Evolutionary conservation across 202 grass and related monocot species (phyloP).

Genomic region (Miscanthus sacchariflorus): DNA sequence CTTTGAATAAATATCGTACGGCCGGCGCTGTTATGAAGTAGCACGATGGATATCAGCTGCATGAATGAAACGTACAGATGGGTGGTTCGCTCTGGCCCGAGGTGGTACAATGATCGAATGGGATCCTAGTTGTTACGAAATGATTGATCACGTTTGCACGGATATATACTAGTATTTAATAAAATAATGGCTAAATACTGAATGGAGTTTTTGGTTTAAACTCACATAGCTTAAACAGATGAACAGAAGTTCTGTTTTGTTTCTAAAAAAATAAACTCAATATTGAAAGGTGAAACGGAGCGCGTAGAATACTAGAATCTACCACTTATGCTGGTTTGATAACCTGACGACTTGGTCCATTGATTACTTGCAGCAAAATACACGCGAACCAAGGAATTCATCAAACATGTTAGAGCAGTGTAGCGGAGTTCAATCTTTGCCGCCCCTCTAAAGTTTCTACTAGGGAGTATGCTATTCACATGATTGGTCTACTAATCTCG

Average conservation of each 20-base stretch:
- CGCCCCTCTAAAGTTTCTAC: neutral
- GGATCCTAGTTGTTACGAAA: conserved; percentile 4
- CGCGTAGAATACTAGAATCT: no score
- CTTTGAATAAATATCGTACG: neutral
- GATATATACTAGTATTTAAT: neutral
- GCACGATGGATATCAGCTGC: neutral
- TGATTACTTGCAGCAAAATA: no score
- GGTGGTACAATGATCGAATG: conserved; percentile 7
- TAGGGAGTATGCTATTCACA: no score
- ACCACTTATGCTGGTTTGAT: no score
- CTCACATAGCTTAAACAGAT: neutral
- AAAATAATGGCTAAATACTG: neutral
- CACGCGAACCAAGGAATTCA: neutral
- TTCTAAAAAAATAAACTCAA: no score
- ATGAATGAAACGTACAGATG: conserved; percentile 6
- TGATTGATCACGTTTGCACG: conserved; percentile 24
- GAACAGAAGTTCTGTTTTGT: neutral
- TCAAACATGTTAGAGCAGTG: neutral
- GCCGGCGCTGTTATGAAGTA: neutral
- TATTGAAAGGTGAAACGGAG: no score
- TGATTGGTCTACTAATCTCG: neutral
- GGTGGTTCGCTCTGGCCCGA: neutral
- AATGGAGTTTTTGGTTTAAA: neutral
- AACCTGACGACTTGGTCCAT: no score
- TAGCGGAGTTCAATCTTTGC: neutral